Conservation (phyloP, 1,284 basidiomycete species). For the Rhodotorula sp. region DNA sequence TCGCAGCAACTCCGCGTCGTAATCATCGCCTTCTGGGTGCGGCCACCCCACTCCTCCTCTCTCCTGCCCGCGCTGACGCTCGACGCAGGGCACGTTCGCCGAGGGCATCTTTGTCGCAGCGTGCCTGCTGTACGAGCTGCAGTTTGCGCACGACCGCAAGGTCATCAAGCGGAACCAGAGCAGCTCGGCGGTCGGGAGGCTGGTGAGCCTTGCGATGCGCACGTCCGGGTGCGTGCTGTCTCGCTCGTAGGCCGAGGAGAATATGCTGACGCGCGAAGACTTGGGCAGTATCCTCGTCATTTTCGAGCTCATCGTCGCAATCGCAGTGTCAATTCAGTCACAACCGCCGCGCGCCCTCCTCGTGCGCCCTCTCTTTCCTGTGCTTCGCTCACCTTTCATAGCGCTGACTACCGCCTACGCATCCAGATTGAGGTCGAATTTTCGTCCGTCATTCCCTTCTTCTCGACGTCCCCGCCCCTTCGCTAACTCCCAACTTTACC, state of each 20-base stretch:
- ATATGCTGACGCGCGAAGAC: background rate
- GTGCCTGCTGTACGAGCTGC: constrained; percentile 23
- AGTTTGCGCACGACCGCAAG: constrained; percentile 11
- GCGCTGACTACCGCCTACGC: background rate
- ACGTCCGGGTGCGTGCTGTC: constrained; percentile 6
- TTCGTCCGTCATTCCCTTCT: background rate
- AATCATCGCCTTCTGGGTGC: constrained; percentile 13
- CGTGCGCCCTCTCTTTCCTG: background rate
- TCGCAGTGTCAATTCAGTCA: constrained; percentile 10
- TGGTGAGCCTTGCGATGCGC: constrained; percentile 22
- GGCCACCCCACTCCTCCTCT: background rate
- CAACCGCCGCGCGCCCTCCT: background rate
- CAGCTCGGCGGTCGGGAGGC: background rate
- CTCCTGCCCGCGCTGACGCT: background rate
- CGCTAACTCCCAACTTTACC: background rate
- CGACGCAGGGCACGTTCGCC: constrained; percentile 9
- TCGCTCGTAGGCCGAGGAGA: background rate
- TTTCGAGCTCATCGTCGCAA: constrained; percentile 24
- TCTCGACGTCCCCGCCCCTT: background rate
- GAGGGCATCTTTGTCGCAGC: constrained; percentile 14
- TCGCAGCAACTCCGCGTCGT: constrained; percentile 2
- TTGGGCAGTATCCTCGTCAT: constrained; percentile 14
- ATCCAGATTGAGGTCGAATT: constrained; percentile 1
- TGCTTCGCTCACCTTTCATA: background rate
- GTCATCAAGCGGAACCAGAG: background rate